Base-by-base conservation (phyloP, 164 flowering plant genomes). In the Nymphaea colorata region DNA sequence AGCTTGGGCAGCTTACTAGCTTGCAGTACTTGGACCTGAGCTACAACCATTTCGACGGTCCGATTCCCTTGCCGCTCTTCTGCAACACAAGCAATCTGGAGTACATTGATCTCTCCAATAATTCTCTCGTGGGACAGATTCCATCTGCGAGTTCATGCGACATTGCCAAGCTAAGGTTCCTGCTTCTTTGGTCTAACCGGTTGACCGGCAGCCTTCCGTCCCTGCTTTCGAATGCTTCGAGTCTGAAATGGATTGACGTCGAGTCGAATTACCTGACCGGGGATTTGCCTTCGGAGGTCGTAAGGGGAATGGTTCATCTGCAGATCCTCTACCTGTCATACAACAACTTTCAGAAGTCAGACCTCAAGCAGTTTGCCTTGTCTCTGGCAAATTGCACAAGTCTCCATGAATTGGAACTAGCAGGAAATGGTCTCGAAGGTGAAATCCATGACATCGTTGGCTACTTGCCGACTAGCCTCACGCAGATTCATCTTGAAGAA, bases 31-130 rank as follows among this genome's bases (percentile, higher is more conserved):
- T 93, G 61, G 76, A 89, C 77, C 65, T 93, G 64, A 87, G 87
- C 25, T 82, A 82, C 61, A 93, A 93, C 75, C 64, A 59, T 67
- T 80, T 93, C 11, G 43, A 12, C 3, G 94, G 90, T 3, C 72
- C 77, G 41, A 84, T 91, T 59, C 93, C 94, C 0, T 25, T 12
- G 0, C 47, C 85, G 10, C 77, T 93, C 61, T 82, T 90, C 42
- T 84, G 92, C 73, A 89, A 89, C 64, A 79, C 76, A 14, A 69
- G 83, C 8, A 73, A 80, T 5, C 67, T 93, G 69, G 76, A 85
- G 72, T 91, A 91, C 65, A 42, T 93, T 3, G 97, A 93, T 75
- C 78, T 93, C 18, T 90, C 97, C 8, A 91, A 89, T 81, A 93
- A 93, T 70, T 82, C 91, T 63, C 78, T 93, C 0, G 68, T 62